Conservation (phyloP, 2,329 filamentous ascomycete species). For the Graphiopsis chlorocephala region DNA sequence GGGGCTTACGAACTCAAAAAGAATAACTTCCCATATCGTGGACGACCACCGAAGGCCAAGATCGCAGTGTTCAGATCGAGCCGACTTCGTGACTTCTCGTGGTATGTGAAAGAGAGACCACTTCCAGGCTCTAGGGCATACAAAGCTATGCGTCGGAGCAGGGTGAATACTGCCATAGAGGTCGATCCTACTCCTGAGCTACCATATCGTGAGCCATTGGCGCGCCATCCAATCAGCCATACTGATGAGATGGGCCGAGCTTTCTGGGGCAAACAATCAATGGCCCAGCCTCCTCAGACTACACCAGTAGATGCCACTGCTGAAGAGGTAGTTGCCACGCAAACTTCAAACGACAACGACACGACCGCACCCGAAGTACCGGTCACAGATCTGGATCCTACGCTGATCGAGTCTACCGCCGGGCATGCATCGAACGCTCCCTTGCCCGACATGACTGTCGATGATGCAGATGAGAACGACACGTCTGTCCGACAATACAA, state of each 20-base stretch:
- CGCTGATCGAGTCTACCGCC: not conserved
- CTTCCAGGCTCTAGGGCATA: not conserved
- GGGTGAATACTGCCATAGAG: not conserved
- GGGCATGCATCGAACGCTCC: not conserved
- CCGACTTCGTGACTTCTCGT: constrained; percentile 35
- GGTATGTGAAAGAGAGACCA: constrained; percentile 29
- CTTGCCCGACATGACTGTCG: not conserved
- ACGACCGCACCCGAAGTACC: not conserved
- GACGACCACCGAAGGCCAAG: constrained; percentile 43
- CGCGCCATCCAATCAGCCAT: not conserved
- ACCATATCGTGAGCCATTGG: not conserved
- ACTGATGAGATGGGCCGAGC: not conserved
- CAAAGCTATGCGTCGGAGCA: not conserved
- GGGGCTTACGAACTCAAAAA: constrained; percentile 35
- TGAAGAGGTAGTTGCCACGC: not conserved
- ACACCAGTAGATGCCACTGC: not conserved
- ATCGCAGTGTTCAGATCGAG: constrained; percentile 43
- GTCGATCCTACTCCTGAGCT: not conserved
- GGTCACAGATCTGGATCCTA: not conserved
- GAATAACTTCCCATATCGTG: constrained; percentile 30
- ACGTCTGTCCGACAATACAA: not conserved
- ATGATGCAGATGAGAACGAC: not conserved
- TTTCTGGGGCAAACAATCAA: not conserved
- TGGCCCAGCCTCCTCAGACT: not conserved
- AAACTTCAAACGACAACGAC: not conserved